A percentile compares a stretch with the other conserved stretches of the same genome.
Evolutionary conservation across 2,329 filamentous ascomycete genomes (phyloP).

Genomic region (Phyllosticta citriasiana): DNA sequence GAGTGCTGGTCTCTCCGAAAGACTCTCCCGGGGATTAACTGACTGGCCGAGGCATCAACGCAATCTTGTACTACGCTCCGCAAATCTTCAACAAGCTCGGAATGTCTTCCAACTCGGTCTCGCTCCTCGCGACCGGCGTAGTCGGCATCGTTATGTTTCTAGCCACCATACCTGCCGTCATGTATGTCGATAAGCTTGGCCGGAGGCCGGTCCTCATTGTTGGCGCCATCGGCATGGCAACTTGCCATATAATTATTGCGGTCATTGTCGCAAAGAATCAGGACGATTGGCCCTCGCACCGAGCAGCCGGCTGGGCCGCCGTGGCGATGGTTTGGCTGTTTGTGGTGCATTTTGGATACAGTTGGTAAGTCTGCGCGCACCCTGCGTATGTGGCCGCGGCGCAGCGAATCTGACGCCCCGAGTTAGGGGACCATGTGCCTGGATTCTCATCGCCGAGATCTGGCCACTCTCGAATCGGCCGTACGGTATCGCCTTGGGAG

Average conservation of each 20-base stretch:
- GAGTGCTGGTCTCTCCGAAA: slow-evolving; percentile 26
- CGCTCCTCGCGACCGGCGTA: slow-evolving; percentile 59
- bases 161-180: slow-evolving; percentile 54
- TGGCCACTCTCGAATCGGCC: slow-evolving; percentile 62
- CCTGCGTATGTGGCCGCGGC: no score
- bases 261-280: slow-evolving; percentile 56
- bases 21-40: slow-evolving; percentile 10
- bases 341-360: slow-evolving; percentile 64
- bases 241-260: slow-evolving; percentile 60
- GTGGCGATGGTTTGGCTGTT: slow-evolving; percentile 66
- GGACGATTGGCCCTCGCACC: slow-evolving; percentile 47
- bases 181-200: slow-evolving; percentile 55
- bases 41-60: slow-evolving; percentile 30
- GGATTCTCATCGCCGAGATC: slow-evolving; percentile 66
- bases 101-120: slow-evolving; percentile 36
- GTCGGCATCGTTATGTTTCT: slow-evolving; percentile 63
- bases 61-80: slow-evolving; percentile 40
- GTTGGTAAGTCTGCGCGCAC: slow-evolving; percentile 37
- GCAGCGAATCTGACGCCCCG: no score
- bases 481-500: slow-evolving; percentile 61
- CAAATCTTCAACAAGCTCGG: slow-evolving; percentile 40
- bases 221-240: slow-evolving; percentile 60
- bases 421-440: slow-evolving; percentile 51
- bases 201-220: slow-evolving; percentile 52
- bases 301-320: slow-evolving; percentile 58